Conservation (phyloP, 805 yeast genomes). For the Wickerhamomyces hampshirensis region DNA sequence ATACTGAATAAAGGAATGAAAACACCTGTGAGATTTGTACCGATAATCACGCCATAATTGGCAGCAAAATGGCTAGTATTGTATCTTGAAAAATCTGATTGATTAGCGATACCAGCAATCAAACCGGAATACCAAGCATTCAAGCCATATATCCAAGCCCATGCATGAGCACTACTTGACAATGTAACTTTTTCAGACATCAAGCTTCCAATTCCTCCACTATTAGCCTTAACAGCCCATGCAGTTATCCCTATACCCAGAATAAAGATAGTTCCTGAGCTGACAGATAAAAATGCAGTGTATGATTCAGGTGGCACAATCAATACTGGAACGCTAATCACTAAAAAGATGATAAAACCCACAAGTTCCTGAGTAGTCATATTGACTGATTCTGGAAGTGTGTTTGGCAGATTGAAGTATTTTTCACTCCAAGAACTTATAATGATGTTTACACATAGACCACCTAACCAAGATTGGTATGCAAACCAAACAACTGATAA, state of each 20-base stretch:
- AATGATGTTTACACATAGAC: constrained; percentile 5
- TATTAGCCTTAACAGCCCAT: constrained; percentile 8
- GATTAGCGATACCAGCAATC: constrained; percentile 36
- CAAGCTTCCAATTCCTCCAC: constrained; percentile 4
- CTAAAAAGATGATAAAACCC: constrained; percentile 7
- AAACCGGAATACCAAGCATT: constrained; percentile 35
- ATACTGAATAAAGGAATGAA: constrained; percentile 35
- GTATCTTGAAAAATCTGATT: constrained; percentile 37
- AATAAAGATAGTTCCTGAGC: constrained; percentile 3
- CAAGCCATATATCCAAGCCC: constrained; percentile 35
- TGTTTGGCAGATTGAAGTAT: constrained; percentile 6
- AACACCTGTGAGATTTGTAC: constrained; percentile 29
- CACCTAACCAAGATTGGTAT: constrained; percentile 10
- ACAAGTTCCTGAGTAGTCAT: constrained; percentile 6
- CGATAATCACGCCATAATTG: constrained; percentile 23
- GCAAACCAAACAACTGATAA: constrained; percentile 22
- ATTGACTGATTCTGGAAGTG: constrained; percentile 7
- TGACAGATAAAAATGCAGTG: constrained; percentile 1
- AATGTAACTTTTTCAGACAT: background rate
- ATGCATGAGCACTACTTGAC: constrained; percentile 18
- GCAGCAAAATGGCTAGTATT: constrained; percentile 21
- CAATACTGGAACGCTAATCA: constrained; percentile 2
- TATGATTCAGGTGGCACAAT: constrained; percentile 4
- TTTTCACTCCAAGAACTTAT: constrained; percentile 1
- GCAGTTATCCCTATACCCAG: constrained; percentile 7